Conservation (phyloP, 1,284 basidiomycete genomes). For the Pterulicium gracile region DNA sequence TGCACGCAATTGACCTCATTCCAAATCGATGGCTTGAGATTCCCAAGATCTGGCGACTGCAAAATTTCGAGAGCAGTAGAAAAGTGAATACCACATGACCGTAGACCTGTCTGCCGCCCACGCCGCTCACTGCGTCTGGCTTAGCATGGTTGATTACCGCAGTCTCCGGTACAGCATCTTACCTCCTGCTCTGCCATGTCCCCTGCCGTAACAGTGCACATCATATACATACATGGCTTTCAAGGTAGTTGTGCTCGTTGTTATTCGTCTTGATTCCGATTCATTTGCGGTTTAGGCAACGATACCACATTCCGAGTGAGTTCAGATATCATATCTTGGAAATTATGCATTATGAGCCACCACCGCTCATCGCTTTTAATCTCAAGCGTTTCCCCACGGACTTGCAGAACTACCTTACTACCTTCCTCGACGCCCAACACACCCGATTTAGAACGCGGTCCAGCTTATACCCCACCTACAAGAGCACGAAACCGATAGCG, state of each 20-base stretch:
- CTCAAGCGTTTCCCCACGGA: constrained; percentile 39
- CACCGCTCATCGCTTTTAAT: not conserved
- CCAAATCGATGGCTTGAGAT: too few relatives aligned
- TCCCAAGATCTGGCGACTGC: too few relatives aligned
- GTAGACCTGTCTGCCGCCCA: too few relatives aligned
- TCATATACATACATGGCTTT: constrained; percentile 45
- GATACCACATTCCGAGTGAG: constrained; percentile 36
- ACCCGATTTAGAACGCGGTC: not conserved
- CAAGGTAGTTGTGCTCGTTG: constrained; percentile 24
- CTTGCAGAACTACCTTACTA: constrained; percentile 29
- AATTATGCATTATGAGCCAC: not conserved
- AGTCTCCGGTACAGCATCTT: not conserved
- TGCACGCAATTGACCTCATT: too few relatives aligned
- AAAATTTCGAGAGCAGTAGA: too few relatives aligned
- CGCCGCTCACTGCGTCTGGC: too few relatives aligned
- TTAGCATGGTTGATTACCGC: not conserved
- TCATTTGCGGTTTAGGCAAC: constrained; percentile 21
- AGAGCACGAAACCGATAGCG: constrained; percentile 38
- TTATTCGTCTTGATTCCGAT: constrained; percentile 5
- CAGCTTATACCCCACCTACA: constrained; percentile 42
- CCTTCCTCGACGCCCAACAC: not conserved
- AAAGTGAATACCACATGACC: too few relatives aligned
- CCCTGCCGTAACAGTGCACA: constrained; percentile 21
- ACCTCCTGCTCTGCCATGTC: not conserved
- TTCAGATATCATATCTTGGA: constrained; percentile 1